Conservation (phyloP, 2,329 filamentous ascomycete species). For the Leptodontidium sp. region DNA sequence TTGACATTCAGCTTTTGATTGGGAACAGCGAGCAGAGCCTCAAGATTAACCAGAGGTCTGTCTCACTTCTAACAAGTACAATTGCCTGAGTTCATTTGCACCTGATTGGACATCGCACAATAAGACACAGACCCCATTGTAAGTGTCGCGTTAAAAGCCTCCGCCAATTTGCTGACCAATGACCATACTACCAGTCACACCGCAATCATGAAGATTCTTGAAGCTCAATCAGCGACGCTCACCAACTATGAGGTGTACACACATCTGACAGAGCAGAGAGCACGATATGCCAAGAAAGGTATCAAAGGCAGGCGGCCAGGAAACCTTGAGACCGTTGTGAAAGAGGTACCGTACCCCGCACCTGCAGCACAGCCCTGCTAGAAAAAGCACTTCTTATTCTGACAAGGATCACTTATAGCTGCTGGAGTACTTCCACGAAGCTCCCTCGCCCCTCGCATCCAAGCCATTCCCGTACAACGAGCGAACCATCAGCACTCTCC, state of each 20-base stretch:
- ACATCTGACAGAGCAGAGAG: conserved; percentile 66
- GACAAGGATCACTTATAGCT: conserved; percentile 54
- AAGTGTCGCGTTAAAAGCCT: background rate
- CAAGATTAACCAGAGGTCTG: background rate
- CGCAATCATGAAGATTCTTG: conserved; percentile 69
- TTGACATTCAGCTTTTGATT: background rate
- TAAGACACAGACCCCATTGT: background rate
- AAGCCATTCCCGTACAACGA: conserved; percentile 54
- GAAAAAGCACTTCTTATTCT: background rate
- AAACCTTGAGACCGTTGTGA: conserved; percentile 68
- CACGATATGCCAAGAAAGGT: conserved; percentile 30
- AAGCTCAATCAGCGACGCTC: conserved; percentile 73
- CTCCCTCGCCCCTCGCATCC: conserved; percentile 60
- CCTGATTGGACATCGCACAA: background rate
- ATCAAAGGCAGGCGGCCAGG: conserved; percentile 53
- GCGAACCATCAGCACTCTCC: conserved; percentile 60
- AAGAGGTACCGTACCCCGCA: conserved; percentile 61
- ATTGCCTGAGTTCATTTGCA: background rate
- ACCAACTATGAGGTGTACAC: conserved; percentile 78
- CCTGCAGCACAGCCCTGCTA: background rate
- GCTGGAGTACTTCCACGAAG: conserved; percentile 65
- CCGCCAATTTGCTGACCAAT: background rate
- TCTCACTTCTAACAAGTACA: conserved; percentile 1
- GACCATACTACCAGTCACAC: conserved; percentile 10
- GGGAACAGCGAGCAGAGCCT: background rate